phyloP scores from a whole-genome alignment of 169 alveolate species.

The Eimeria mitis region DNA sequence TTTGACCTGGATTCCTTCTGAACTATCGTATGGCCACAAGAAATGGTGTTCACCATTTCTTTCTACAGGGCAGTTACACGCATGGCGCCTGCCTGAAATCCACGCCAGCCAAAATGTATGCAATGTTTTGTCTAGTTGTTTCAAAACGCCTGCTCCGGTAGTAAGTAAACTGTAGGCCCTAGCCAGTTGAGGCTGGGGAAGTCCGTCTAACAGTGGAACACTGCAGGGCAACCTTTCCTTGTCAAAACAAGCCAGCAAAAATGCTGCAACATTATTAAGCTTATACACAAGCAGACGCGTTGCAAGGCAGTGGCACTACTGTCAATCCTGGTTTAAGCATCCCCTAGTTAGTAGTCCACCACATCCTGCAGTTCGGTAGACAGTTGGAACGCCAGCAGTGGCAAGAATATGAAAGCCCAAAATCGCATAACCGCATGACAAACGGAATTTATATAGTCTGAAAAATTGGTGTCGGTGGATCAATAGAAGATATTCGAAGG shows the following conservation, averaged over 20 bases:
- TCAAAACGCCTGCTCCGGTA: neutral
- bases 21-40: neutral
- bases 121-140: neutral
- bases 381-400: neutral
- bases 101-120: neutral
- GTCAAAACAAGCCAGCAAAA: neutral
- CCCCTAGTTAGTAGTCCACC: neutral
- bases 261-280: neutral
- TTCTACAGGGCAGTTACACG: neutral
- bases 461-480: neutral
- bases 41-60: neutral
- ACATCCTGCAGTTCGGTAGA: neutral
- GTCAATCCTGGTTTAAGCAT: neutral
- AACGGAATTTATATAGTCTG: neutral
- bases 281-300: neutral
- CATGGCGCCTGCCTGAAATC: neutral
- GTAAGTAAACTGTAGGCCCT: neutral
- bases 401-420: neutral
- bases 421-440: neutral
- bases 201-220: neutral
- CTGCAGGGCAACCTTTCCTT: neutral
- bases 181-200: neutral
- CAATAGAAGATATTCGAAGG: neutral
- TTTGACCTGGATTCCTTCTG: conserved; percentile 54
- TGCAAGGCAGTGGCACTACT: neutral